Percentiles rank a stretch among this genome's conserved stretches.
phyloP scores from a whole-genome alignment of 768 basidiomycete genomes.

The Mycena chlorophos region DNA sequence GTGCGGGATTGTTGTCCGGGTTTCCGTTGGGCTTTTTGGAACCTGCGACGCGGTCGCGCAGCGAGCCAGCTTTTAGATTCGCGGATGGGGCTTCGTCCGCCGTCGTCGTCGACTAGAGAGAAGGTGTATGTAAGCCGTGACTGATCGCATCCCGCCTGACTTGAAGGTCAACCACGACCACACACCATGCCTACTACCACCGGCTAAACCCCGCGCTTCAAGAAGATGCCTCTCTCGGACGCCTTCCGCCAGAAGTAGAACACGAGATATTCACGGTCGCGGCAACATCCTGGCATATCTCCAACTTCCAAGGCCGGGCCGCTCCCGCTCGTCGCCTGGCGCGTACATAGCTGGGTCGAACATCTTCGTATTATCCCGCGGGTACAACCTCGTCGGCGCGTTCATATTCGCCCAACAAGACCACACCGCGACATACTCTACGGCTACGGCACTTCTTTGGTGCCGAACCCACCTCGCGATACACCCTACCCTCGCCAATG shows the following conservation, averaged over 20 bases:
- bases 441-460: not conserved
- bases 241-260: not conserved
- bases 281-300: not conserved
- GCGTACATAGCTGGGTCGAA: not conserved
- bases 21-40: slow-evolving; percentile 69
- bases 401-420: no score
- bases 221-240: no score
- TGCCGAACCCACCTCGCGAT: not conserved
- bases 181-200: no score
- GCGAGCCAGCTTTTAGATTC: slow-evolving; percentile 70
- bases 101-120: slow-evolving; percentile 53
- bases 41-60: slow-evolving; percentile 86
- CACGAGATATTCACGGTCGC: not conserved
- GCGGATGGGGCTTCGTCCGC: slow-evolving; percentile 59
- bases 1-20: slow-evolving; percentile 41
- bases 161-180: no score
- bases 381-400: no score
- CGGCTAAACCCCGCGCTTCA: no score
- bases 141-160: no score
- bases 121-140: no score
- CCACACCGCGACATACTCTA: no score
- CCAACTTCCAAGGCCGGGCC: no score
- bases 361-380: not conserved
- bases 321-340: not conserved
- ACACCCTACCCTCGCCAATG: not conserved